Base-by-base conservation (phyloP, 768 basidiomycete genomes). In the Macrolepiota fuliginosa region DNA sequence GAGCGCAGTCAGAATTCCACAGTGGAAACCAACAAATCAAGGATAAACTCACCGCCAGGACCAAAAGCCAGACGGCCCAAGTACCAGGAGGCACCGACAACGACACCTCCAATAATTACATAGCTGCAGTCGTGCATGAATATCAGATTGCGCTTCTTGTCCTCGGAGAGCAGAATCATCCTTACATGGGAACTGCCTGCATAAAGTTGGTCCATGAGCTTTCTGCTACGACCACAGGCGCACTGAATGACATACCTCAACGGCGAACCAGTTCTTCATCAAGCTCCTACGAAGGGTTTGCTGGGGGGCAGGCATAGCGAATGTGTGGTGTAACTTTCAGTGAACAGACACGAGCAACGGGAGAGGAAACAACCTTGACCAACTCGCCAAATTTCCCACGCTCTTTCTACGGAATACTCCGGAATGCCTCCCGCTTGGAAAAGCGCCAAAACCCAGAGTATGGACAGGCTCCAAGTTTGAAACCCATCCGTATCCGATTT, bases 211-310 rank as follows among this genome's bases (percentile, higher is more conserved):
- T 17, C 42, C 32, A 19, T 52, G 12, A 59, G 47, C 15, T 46
- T 27, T 29, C 52, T 39, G 27, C 25, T 51, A 22, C 51, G 24
- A n/a, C 13, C 37, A 19, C 65, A 61, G 54, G 29, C 24, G 45
- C 35, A 40, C 12, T 50, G 56, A 22, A 51, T 46, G 60, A 74
- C 78, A 17, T 56, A 86, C 87, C 84, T 90, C 90, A 66, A 88
- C 77, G 76, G 89, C 88, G 69, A 81, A 87, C 88, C 88, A 89
- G 74, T 90, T 80, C 73, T 80, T 86, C 80, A 86, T 78, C 64
- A 83, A 75, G 22, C 67, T 57, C 63, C 70, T 79, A 62, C 78
- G 79, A 52, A 77, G 62, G 40, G 47, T 13, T 51, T 71, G 72
- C 9, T 60, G 56, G 25, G 66, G 67, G 42, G 62, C 53, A 58